Base-by-base conservation (phyloP, 1,139 yeast species). In the Pichia sp. region DNA sequence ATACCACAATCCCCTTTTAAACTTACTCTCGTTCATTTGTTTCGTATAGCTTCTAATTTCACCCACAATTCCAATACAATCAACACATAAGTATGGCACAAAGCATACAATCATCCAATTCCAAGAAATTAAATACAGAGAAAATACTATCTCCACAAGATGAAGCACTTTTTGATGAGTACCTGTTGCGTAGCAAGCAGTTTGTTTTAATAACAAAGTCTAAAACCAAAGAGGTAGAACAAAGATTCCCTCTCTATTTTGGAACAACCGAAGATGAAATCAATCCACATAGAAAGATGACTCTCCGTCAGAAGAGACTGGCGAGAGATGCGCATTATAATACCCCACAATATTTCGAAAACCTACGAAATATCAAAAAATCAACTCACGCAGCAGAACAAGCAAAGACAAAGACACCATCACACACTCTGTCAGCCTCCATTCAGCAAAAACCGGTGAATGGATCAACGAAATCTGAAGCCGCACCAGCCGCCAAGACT, bases 181-280 rank as follows among this genome's bases (percentile, higher is more conserved):
- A 50, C 31, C 54, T 63, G 23, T 46, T 48, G 46, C 60, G 59
- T 47, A 63, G 59, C 46, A 57, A 60, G 23, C 49, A 49, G 5
- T 59, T 60, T 34, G 49, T 49, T 11, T 42, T 65, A 3, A 42
- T 53, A 15, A 47, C 60, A 48, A 55, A 57, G 41, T 59, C 63
- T 5, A 58, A 57, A 49, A 42, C 57, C 6, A 47, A 48, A n/a
- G 47, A 47, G 8, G 38, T 54, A 8, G 47, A 54, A 16, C 56
- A 51, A 15, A 32, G 32, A 5, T 62, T 68, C 44, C 72, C 71
- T 3, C 50, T 64, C 38, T 69, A 64, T 53, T 64, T 67, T 50
- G 71, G 70, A 41, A 65, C 70, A 6, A 58, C 61, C 31, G 70
- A 66, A 52, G 60, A 60, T 13, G 71, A 67, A 50, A 64, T 67